These are phyloP conservation scores for Phoma sp. DNA, from an alignment of 2,329 filamentous ascomycete species.

Conservation along the genomic window DNA sequence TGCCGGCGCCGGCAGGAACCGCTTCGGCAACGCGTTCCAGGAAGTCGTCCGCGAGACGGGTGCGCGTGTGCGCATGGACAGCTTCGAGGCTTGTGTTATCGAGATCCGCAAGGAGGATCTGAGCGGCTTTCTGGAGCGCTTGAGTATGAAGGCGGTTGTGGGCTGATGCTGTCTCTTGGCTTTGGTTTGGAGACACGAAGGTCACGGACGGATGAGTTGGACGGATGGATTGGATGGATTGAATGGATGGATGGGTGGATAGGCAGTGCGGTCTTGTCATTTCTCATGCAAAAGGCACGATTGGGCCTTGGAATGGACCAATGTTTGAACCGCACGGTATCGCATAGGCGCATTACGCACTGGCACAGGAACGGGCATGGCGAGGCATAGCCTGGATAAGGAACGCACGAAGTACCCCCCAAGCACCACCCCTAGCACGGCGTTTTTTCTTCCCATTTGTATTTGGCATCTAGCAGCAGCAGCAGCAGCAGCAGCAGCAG, in stretches of 20 bases:
- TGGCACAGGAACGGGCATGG: conserved; percentile 12
- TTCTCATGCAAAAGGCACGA: too few relatives aligned
- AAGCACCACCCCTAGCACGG: background rate
- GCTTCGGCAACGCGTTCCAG: conserved; percentile 94
- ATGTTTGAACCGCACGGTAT: background rate
- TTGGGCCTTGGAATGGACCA: too few relatives aligned
- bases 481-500: too few relatives aligned
- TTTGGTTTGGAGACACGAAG: too few relatives aligned
- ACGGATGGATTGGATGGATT: too few relatives aligned
- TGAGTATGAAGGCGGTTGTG: conserved; percentile 89
- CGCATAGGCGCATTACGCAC: background rate
- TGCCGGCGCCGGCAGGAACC: conserved; percentile 79
- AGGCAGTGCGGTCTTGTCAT: too few relatives aligned
- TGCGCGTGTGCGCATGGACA: conserved; percentile 88
- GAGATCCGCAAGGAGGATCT: conserved; percentile 98
- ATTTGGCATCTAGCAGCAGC: conserved; percentile 15
- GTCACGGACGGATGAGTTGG: too few relatives aligned
- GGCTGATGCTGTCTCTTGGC: conserved; percentile 41
- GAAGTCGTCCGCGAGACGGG: conserved; percentile 92
- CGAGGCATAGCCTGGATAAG: conserved; percentile 12
- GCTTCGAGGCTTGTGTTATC: conserved; percentile 96
- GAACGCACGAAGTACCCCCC: background rate
- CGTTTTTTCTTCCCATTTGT: background rate
- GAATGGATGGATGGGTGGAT: too few relatives aligned
- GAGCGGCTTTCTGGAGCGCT: conserved; percentile 83